phyloP scores from a whole-genome alignment of 345 rosid species.

The Dimocarpus longan region DNA sequence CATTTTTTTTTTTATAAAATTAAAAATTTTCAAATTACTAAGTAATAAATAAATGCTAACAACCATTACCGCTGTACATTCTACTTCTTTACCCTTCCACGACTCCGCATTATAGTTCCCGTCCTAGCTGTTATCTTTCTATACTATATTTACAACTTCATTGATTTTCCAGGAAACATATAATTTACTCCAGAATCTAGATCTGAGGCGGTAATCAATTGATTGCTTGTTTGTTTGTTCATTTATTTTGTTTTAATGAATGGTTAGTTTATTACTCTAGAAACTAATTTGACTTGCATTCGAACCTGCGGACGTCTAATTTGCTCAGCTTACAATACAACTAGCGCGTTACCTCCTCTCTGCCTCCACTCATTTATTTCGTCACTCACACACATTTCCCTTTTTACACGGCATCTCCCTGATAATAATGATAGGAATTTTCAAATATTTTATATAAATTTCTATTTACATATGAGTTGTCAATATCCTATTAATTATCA shows the following conservation, averaged over 20 bases:
- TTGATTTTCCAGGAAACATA: background rate
- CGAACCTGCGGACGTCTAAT: background rate
- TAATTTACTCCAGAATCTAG: background rate
- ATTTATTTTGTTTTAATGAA: too few species aligned
- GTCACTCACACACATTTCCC: background rate
- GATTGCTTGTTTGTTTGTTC: background rate
- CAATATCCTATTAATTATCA: too few species aligned
- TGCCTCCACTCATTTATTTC: background rate
- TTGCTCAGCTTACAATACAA: background rate
- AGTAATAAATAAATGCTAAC: background rate
- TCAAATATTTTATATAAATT: too few species aligned
- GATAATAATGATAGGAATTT: too few species aligned
- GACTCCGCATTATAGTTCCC: background rate
- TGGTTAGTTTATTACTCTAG: too few species aligned
- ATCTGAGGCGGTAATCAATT: background rate
- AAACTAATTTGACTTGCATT: too few species aligned
- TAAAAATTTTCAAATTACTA: background rate
- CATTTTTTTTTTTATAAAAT: background rate
- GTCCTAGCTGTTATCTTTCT: background rate
- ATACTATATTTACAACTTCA: background rate
- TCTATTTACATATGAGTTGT: too few species aligned
- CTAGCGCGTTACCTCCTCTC: background rate
- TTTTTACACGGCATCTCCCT: background rate
- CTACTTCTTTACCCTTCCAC: background rate
- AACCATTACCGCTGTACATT: background rate